phyloP scores from a whole-genome alignment of 208 protist genomes.

The Tetramitus jugosus region DNA sequence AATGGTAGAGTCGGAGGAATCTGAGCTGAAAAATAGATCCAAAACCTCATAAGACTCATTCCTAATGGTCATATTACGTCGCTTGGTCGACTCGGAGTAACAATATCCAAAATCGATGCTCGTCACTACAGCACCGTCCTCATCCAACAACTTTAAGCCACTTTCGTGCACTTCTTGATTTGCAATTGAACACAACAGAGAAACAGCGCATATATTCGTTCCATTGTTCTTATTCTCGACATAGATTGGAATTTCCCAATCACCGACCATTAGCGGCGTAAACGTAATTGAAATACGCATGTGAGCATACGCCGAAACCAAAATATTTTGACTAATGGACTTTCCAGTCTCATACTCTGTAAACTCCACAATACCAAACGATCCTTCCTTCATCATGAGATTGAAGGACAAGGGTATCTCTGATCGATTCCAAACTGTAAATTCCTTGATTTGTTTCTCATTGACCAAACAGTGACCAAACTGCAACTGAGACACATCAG shows the following conservation, averaged over 20 bases:
- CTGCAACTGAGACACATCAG: not conserved
- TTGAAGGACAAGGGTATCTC: not conserved
- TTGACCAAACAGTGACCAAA: not conserved
- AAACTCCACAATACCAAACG: not conserved
- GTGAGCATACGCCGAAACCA: not conserved
- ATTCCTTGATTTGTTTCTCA: not conserved
- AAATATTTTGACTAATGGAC: not conserved
- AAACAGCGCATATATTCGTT: not conserved
- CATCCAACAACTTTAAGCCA: not conserved
- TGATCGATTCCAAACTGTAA: not conserved
- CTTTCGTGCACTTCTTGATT: not conserved
- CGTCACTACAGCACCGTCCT: not conserved
- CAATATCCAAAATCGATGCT: not conserved
- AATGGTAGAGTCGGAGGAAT: not conserved
- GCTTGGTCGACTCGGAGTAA: not conserved
- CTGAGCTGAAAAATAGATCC: not conserved
- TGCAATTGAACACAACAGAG: not conserved
- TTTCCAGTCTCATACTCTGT: constrained; percentile 8
- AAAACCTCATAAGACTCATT: not conserved
- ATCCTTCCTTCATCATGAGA: not conserved
- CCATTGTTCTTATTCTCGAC: not conserved
- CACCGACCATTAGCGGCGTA: not conserved
- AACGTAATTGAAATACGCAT: not conserved
- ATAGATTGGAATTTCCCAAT: not conserved
- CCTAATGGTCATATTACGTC: not conserved